These are phyloP conservation scores for Globisporangium uncinulatum DNA, from an alignment of 352 stramenopile species.

Conservation along the genomic window DNA sequence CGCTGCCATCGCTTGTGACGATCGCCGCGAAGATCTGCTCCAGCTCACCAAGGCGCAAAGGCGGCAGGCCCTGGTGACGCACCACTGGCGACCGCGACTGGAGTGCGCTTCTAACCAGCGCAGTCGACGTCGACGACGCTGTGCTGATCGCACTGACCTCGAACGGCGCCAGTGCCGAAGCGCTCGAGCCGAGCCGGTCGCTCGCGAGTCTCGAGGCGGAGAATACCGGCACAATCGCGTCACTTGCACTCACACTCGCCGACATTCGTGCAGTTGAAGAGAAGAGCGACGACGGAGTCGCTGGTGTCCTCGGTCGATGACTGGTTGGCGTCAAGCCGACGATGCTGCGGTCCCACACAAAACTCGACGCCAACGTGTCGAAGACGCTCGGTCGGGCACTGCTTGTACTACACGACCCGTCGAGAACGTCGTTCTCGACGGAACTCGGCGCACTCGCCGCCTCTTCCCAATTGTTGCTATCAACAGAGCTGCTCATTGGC, in stretches of 20 bases:
- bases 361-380: not conserved
- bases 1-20: constrained; percentile 7
- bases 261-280: not conserved
- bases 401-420: not conserved
- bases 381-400: not conserved
- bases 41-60: constrained; percentile 3
- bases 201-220: not conserved
- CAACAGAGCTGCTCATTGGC: not conserved
- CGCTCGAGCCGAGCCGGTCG: not conserved
- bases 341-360: not conserved
- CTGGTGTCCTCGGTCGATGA: not conserved
- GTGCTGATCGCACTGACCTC: not conserved
- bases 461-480: not conserved
- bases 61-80: not conserved
- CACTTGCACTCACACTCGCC: not conserved
- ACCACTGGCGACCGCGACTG: not conserved
- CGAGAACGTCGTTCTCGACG: constrained; percentile 11
- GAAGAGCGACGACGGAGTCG: constrained; percentile 1
- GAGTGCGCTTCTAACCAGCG: not conserved
- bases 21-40: constrained; percentile 15
- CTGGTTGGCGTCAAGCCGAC: not conserved
- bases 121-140: not conserved
- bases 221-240: not conserved
- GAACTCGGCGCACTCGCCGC: constrained; percentile 4
- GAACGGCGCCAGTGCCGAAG: not conserved